Percentiles rank a stretch among this genome's conserved stretches.
These are phyloP conservation scores for Macaranga tanarius DNA, from an alignment of 441 rosid species.

Conservation along the genomic window DNA sequence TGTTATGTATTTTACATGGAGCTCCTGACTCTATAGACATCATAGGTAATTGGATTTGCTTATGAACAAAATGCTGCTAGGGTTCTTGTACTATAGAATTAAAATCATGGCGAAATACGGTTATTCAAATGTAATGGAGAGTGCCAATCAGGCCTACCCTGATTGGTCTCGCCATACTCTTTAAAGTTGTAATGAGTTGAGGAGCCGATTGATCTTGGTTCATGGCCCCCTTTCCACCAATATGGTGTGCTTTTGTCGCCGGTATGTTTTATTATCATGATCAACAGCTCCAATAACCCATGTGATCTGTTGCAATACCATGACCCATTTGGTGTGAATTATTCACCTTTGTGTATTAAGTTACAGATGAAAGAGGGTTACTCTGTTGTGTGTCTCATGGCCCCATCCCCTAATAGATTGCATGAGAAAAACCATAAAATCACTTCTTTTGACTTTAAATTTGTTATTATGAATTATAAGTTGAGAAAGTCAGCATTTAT, in stretches of 20 bases:
- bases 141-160: background rate
- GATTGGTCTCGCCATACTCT: background rate
- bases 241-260: too few species aligned
- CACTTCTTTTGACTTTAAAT: background rate
- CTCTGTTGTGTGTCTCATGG: background rate
- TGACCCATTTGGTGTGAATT: background rate
- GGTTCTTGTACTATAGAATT: background rate
- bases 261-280: background rate
- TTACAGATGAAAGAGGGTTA: background rate
- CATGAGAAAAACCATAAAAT: background rate
- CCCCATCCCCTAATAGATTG: background rate
- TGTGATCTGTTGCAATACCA: too few species aligned
- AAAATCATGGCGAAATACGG: background rate
- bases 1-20: too few species aligned
- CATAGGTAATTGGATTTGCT: too few species aligned
- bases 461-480: background rate
- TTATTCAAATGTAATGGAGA: background rate
- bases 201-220: background rate
- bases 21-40: too few species aligned
- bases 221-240: background rate
- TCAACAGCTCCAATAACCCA: too few species aligned
- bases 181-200: background rate
- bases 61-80: too few species aligned
- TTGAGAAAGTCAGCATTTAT: constrained; percentile 3
- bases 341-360: background rate